Evolutionary conservation across 306 rosid species (phyloP).

Genomic region (Hylodesmum podocarpum): DNA sequence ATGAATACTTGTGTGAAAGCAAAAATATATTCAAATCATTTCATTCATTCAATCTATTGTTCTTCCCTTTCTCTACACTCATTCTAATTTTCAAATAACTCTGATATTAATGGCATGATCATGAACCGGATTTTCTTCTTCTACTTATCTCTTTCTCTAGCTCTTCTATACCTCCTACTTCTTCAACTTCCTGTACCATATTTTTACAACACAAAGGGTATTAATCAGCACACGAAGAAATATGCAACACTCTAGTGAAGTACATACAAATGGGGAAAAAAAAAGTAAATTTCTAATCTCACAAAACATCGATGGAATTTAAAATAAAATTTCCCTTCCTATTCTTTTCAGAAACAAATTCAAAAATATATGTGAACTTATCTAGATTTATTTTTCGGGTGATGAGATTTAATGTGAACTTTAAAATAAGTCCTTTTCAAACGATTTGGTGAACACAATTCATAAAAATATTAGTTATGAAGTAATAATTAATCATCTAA

Average conservation of each 20-base stretch:
- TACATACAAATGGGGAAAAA: too few relatives aligned
- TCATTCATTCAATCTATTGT: constrained; percentile 10
- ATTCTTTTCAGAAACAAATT: too few relatives aligned
- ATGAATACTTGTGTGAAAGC: background rate
- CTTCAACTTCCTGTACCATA: constrained; percentile 74
- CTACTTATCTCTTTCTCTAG: constrained; percentile 77
- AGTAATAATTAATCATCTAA: background rate
- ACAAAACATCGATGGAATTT: background rate
- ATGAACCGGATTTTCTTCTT: constrained; percentile 50
- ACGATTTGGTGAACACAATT: too few relatives aligned
- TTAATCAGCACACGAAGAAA: background rate
- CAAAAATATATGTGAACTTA: too few relatives aligned
- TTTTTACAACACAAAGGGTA: background rate
- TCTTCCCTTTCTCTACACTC: constrained; percentile 29
- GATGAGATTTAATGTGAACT: too few relatives aligned
- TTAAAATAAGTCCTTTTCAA: too few relatives aligned
- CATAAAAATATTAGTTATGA: too few relatives aligned
- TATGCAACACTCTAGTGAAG: background rate
- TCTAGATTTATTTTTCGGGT: too few relatives aligned
- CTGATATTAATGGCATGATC: background rate
- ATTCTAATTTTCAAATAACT: background rate
- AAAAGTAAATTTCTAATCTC: background rate
- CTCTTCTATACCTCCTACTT: constrained; percentile 88
- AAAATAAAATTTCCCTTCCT: too few relatives aligned
- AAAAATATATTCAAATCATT: background rate